Evolutionary conservation across 139 green algal genomes (phyloP), one percentile per base, ranked within the genome.

Genomic region (Picochlorum sp.): DNA sequence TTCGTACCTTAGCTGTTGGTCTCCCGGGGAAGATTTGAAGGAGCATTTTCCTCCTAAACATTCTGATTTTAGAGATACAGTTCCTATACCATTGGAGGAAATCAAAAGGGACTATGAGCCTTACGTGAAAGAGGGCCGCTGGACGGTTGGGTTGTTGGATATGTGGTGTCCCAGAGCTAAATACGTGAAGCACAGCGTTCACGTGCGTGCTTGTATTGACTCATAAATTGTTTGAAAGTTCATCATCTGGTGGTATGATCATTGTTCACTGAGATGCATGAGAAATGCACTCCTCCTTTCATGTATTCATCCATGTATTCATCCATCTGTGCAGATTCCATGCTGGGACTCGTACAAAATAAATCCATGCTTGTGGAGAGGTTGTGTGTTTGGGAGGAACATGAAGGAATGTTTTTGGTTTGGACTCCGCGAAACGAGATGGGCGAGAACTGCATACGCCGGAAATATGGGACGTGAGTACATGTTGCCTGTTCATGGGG

Each of bases 271-370:
- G 39, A 47, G 39, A n/a, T n/a, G n/a, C n/a, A n/a, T n/a, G n/a
- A n/a, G n/a, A n/a, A n/a, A n/a, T n/a, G n/a, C n/a, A n/a, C n/a
- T 47, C 18, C 39, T 18, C 39, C 18, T 18, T 18, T 47, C 39
- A 18, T 47, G 18, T 47, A 18, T 47, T n/a, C n/a, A n/a, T n/a
- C n/a, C n/a, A n/a, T n/a, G 12, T 12, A n/a, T n/a, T n/a, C n/a
- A n/a, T n/a, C n/a, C n/a, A n/a, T n/a, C n/a, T n/a, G n/a, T n/a
- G 9, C 70, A 77, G 20, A 25, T 77, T 4, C 70, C 70, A 13
- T 77, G 70, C 45, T 77, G 70, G 59, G 67, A 75, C 41, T 55
- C 26, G 16, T 77, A 71, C 53, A 58, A 59, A 25, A 67, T 50
- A 29, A 52, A 59, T 16, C 65, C 65, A 0, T 64, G 39, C 14